A percentile compares a stretch with the other conserved stretches of the same genome.
Conservation (phyloP, 306 rosid genomes). For the Quercus gilva region DNA sequence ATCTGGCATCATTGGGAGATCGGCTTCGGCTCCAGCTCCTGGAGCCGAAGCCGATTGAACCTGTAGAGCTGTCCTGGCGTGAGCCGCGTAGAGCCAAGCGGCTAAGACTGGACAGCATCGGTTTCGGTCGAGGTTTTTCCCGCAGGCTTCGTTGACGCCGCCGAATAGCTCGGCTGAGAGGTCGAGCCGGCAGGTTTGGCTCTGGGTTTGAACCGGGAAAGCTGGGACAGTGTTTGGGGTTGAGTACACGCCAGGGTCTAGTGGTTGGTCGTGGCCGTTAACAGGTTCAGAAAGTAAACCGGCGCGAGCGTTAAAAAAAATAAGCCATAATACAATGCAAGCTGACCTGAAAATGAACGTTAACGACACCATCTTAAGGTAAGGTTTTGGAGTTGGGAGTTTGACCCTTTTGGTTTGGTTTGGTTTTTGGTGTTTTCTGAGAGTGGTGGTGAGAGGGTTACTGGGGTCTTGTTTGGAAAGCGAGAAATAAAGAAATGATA, state of each 20-base stretch:
- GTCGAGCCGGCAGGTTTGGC: slow-evolving; percentile 73
- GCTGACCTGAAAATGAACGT: slow-evolving; percentile 11
- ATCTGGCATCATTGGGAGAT: slow-evolving; percentile 92
- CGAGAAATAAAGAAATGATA: slow-evolving; percentile 27
- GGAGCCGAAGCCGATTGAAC: slow-evolving; percentile 27
- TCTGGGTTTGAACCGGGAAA: slow-evolving; percentile 64
- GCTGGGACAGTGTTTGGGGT: slow-evolving; percentile 84
- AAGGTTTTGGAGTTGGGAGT: neutral
- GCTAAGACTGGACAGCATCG: slow-evolving; percentile 96
- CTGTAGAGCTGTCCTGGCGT: slow-evolving; percentile 76
- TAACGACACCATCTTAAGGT: slow-evolving; percentile 39
- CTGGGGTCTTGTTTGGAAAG: slow-evolving; percentile 11
- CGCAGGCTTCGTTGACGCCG: slow-evolving; percentile 87
- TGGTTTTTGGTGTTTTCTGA: neutral
- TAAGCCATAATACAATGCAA: slow-evolving; percentile 12
- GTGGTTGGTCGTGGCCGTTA: slow-evolving; percentile 49
- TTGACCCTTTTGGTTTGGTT: neutral
- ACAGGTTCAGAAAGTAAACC: slow-evolving; percentile 68
- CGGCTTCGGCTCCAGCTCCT: slow-evolving; percentile 26
- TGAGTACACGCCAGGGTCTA: slow-evolving; percentile 50
- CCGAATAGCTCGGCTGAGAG: slow-evolving; percentile 95
- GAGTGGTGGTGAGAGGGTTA: slow-evolving; percentile 3
- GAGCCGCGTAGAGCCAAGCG: slow-evolving; percentile 97
- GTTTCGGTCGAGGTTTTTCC: slow-evolving; percentile 86
- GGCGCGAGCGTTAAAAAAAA: slow-evolving; percentile 30